Base-by-base conservation (phyloP, 2,329 filamentous ascomycete genomes). In the Colletotrichum viniferum region DNA sequence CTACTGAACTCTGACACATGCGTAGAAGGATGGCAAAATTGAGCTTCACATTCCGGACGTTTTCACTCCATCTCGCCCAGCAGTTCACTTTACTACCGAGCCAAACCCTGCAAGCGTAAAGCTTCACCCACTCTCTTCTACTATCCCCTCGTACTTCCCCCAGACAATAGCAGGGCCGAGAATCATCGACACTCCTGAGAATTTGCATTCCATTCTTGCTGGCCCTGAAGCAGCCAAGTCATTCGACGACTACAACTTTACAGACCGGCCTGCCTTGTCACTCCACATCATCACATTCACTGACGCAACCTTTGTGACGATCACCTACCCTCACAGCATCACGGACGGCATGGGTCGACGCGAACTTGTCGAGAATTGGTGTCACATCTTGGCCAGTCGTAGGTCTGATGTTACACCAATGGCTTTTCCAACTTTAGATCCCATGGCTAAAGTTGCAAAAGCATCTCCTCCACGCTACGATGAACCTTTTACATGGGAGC, bases 251-350 rank as follows among this genome's bases (percentile, higher is more conserved):
- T 88, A 85, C 76, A 67, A 87, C 14, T 78, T 80, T 65, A 75
- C 78, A 5, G 88, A 90, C 78, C 79, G 77, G n/a, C 88, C 88
- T 1, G 85, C 87, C 77, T 78, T 91, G 4, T 83, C 83, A 4
- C 80, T 91, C 5, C 87, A 89, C 73, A 81, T 90, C 60, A 84
- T 86, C 3, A 84, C 84, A 0, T 91, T 91, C 77, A 77, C 78
- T 4, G 86, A 91, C 73, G 86, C 87, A 1, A 91, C 89, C 0
- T 79, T 91, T 0, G 81, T 91, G 1, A 83, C 84, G 0, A 72
- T 91, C 1, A 81, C 81, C 1, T 89, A 84, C 80, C 84, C 86
- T 4, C 90, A 91, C 78, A 86, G 84, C 0, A 78, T 89, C 5
- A 84, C 83, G 6, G 34, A 79, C 74, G 36, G 76, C 36, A 67